These are phyloP conservation scores for Monosporozyma siamensis DNA, from an alignment of 805 yeast genomes.

Conservation along the genomic window DNA sequence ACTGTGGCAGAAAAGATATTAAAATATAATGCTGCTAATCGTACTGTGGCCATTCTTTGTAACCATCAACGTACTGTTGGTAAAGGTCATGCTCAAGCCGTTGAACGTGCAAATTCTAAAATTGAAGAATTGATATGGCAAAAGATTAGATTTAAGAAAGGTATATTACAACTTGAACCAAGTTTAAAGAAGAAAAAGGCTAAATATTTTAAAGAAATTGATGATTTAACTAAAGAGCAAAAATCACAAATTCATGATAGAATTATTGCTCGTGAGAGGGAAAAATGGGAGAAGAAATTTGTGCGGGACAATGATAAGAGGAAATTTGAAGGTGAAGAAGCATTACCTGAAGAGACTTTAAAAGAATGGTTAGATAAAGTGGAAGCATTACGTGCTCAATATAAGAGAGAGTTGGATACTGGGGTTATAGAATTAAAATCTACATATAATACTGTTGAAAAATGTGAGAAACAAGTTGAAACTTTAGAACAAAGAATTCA, in stretches of 20 bases:
- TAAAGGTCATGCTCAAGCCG: slow-evolving; percentile 72
- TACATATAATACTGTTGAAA: slow-evolving; percentile 48
- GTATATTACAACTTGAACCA: slow-evolving; percentile 59
- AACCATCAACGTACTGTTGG: slow-evolving; percentile 92
- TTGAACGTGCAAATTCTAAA: slow-evolving; percentile 67
- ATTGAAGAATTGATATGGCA: slow-evolving; percentile 81
- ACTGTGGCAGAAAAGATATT: slow-evolving; percentile 81
- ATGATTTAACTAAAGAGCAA: slow-evolving; percentile 57
- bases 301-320: slow-evolving; percentile 70
- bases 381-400: slow-evolving; percentile 42
- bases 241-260: slow-evolving; percentile 47
- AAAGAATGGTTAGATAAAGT: slow-evolving; percentile 49
- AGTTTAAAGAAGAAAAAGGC: slow-evolving; percentile 40
- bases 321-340: slow-evolving; percentile 45
- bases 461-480: slow-evolving; percentile 60
- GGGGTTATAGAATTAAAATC: slow-evolving; percentile 50
- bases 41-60: slow-evolving; percentile 92
- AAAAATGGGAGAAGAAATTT: slow-evolving; percentile 55
- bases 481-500: slow-evolving; percentile 62
- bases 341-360: slow-evolving; percentile 45
- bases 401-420: slow-evolving; percentile 46
- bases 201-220: slow-evolving; percentile 56
- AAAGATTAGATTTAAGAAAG: slow-evolving; percentile 60
- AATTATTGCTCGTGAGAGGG: slow-evolving; percentile 58
- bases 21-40: slow-evolving; percentile 85